Evolutionary conservation across 108 stramenopile genomes (phyloP).

Genomic region (Skeletonema costatum): DNA sequence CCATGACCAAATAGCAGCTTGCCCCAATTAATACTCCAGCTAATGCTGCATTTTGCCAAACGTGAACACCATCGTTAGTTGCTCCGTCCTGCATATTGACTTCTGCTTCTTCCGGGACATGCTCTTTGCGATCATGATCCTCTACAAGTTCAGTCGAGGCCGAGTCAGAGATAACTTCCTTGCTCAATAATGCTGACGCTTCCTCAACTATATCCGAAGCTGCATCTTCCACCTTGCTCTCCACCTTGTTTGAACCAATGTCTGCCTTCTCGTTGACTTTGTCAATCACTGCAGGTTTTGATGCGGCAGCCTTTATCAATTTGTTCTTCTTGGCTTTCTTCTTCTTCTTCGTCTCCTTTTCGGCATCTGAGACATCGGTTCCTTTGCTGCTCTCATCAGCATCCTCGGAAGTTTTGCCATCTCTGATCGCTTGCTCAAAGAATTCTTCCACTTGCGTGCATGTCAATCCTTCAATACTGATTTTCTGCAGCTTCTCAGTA

Average conservation of each 20-base stretch:
- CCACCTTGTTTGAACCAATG: constrained; percentile 6
- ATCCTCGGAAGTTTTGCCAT: constrained; percentile 46
- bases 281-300: neutral
- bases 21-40: neutral
- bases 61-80: neutral
- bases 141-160: neutral
- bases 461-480: constrained; percentile 76
- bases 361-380: neutral
- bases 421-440: constrained; percentile 64
- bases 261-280: neutral
- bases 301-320: neutral
- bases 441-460: constrained; percentile 82
- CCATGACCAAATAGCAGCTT: neutral
- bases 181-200: neutral
- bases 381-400: constrained; percentile 13
- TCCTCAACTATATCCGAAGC: neutral
- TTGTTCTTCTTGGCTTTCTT: neutral
- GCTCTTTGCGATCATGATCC: neutral
- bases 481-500: constrained; percentile 64
- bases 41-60: neutral
- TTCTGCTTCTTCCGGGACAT: neutral
- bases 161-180: neutral
- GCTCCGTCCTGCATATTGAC: neutral
- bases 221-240: neutral
- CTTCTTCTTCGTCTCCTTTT: constrained; percentile 23